A percentile compares a stretch with the other conserved stretches of the same genome.
Evolutionary conservation across 176 grass and related monocot genomes (phyloP).

Genomic region (Hyparrhenia diplandra): DNA sequence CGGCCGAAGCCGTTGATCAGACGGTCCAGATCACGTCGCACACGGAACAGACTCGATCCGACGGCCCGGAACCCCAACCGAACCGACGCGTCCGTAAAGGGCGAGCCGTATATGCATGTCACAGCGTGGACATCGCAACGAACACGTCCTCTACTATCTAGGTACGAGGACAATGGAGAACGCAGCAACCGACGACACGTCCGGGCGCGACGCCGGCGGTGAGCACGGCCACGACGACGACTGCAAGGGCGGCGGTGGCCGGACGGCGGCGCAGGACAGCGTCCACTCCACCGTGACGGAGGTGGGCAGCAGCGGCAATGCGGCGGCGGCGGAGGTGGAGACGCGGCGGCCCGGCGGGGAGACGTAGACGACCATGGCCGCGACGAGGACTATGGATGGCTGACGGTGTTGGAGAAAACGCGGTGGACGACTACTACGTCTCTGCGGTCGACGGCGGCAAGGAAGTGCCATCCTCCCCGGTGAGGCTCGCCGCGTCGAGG

Average conservation of each 20-base stretch:
- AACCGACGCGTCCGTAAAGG: slow-evolving; percentile 5
- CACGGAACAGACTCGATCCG: not conserved
- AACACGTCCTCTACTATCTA: not conserved
- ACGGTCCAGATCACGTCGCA: not conserved
- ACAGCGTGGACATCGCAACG: not conserved
- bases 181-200: not conserved
- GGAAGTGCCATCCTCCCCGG: not conserved
- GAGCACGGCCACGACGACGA: too few species aligned
- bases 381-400: not conserved
- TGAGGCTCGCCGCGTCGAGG: not conserved
- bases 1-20: not conserved
- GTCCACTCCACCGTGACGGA: slow-evolving; percentile 18
- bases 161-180: not conserved
- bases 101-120: not conserved
- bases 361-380: not conserved
- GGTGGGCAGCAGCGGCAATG: not conserved
- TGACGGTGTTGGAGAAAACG: not conserved
- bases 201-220: not conserved
- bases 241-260: not conserved
- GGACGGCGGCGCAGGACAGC: not conserved
- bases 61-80: not conserved
- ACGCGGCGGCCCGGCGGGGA: not conserved
- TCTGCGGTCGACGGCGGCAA: not conserved
- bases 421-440: not conserved
- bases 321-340: not conserved